A percentile compares a stretch with the other conserved stretches of the same genome.
These are phyloP conservation scores for Aspergillus persii DNA, from an alignment of 2,329 filamentous ascomycete genomes.

Conservation along the genomic window DNA sequence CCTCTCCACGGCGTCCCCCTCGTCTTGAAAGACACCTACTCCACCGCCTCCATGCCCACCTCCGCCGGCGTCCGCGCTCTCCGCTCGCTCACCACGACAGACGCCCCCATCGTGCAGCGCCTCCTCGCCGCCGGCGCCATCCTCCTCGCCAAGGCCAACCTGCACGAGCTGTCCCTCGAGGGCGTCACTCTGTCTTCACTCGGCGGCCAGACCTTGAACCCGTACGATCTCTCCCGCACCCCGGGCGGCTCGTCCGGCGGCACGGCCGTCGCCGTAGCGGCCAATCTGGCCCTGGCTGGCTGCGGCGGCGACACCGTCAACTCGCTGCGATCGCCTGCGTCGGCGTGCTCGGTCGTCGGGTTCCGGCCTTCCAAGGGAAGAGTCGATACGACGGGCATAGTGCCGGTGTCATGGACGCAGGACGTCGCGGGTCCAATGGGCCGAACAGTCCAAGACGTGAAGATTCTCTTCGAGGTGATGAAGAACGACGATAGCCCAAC, in stretches of 20 bases:
- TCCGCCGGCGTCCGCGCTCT: slow-evolving; percentile 56
- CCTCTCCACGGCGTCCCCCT: slow-evolving; percentile 60
- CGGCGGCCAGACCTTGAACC: slow-evolving; percentile 64
- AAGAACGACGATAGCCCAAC: slow-evolving; percentile 5
- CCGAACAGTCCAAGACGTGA: slow-evolving; percentile 37
- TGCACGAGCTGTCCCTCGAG: slow-evolving; percentile 64
- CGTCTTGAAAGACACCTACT: slow-evolving; percentile 64
- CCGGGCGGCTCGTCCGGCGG: slow-evolving; percentile 65
- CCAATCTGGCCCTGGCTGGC: slow-evolving; percentile 57
- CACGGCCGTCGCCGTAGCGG: slow-evolving; percentile 59
- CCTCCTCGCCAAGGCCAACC: slow-evolving; percentile 59
- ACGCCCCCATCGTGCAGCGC: slow-evolving; percentile 52
- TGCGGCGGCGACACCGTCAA: slow-evolving; percentile 64
- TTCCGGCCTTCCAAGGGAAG: slow-evolving; percentile 56
- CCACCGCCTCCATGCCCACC: slow-evolving; percentile 55
- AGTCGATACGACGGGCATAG: slow-evolving; percentile 51
- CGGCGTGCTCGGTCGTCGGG: slow-evolving; percentile 60
- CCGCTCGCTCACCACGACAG: slow-evolving; percentile 42
- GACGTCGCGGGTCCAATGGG: slow-evolving; percentile 57
- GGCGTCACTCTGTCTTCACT: slow-evolving; percentile 62
- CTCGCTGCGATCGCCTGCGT: slow-evolving; percentile 60
- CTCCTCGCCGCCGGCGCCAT: slow-evolving; percentile 54
- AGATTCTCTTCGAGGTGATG: slow-evolving; percentile 27
- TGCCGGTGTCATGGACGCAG: slow-evolving; percentile 58
- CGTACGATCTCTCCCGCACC: slow-evolving; percentile 64